phyloP scores from a whole-genome alignment of 768 basidiomycete genomes.

The Aureoboletus auriporus region DNA sequence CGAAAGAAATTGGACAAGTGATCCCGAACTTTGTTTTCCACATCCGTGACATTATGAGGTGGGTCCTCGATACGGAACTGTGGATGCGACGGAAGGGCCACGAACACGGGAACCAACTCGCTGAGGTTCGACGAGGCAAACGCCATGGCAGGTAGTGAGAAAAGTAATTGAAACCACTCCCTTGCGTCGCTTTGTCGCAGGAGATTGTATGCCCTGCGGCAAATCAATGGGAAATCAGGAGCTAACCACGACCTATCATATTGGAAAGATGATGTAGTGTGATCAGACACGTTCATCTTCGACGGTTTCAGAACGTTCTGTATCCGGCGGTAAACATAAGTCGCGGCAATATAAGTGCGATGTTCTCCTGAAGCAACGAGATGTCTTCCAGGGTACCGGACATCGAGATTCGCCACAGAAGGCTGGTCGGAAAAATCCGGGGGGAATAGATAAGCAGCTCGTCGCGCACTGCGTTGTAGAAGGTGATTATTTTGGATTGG shows the following conservation, averaged over 20 bases:
- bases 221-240: constrained; percentile 11
- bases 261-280: constrained; percentile 1
- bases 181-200: constrained; percentile 8
- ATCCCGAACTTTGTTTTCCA: too few relatives aligned
- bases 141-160: constrained; percentile 25
- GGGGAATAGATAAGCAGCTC: background rate
- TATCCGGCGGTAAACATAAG: background rate
- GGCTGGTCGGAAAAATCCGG: background rate
- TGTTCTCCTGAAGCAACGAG: background rate
- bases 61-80: constrained; percentile 6
- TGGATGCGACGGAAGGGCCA: constrained; percentile 28
- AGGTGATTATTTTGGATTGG: constrained; percentile 3
- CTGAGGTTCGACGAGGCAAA: constrained; percentile 14
- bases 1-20: too few relatives aligned
- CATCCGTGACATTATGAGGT: too few relatives aligned
- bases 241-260: constrained; percentile 25
- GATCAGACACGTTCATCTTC: too few relatives aligned
- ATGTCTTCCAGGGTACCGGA: constrained; percentile 5
- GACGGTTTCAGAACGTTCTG: constrained; percentile 4
- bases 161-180: constrained; percentile 18
- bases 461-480: constrained; percentile 7
- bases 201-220: constrained; percentile 23
- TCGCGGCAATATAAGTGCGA: constrained; percentile 5
- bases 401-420: background rate
- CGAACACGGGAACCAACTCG: constrained; percentile 20